These are phyloP conservation scores for Protoeuglena noctilucae DNA, from an alignment of 139 green algal species.

Conservation along the genomic window DNA sequence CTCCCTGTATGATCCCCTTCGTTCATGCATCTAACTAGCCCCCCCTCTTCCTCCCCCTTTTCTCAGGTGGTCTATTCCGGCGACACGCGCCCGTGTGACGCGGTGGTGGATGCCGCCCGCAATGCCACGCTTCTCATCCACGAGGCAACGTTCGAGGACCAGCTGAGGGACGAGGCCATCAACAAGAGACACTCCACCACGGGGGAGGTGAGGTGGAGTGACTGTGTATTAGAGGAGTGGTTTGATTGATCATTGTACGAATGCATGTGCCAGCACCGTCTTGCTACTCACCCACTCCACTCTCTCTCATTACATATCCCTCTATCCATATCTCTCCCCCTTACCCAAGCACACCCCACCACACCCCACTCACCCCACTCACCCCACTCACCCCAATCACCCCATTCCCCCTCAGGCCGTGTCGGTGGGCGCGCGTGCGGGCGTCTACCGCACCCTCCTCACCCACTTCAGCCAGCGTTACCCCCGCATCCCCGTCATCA, in stretches of 20 bases:
- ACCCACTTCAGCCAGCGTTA: slow-evolving; percentile 96
- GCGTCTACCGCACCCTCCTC: slow-evolving; percentile 73
- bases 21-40: no score
- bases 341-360: background rate
- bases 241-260: no score
- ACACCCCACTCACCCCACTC: background rate
- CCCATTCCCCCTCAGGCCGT: slow-evolving; percentile 21
- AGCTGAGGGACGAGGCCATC: slow-evolving; percentile 58
- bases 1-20: no score
- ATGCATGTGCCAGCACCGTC: slow-evolving; percentile 29
- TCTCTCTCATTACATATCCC: no score
- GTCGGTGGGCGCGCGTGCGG: no score
- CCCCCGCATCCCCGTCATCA: slow-evolving; percentile 62
- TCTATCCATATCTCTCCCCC: no score
- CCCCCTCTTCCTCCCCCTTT: no score
- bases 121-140: slow-evolving; percentile 80
- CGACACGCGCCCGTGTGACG: slow-evolving; percentile 49
- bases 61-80: slow-evolving; percentile 79
- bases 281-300: no score
- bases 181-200: slow-evolving; percentile 80
- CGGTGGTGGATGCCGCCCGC: slow-evolving; percentile 50
- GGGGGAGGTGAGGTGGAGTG: slow-evolving; percentile 56
- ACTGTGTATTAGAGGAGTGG: no score
- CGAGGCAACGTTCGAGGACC: slow-evolving; percentile 85
- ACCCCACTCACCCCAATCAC: background rate